Evolutionary conservation across 1,284 basidiomycete genomes (phyloP), one percentile per base, ranked within the genome.

Genomic region (Ustilago nuda): DNA sequence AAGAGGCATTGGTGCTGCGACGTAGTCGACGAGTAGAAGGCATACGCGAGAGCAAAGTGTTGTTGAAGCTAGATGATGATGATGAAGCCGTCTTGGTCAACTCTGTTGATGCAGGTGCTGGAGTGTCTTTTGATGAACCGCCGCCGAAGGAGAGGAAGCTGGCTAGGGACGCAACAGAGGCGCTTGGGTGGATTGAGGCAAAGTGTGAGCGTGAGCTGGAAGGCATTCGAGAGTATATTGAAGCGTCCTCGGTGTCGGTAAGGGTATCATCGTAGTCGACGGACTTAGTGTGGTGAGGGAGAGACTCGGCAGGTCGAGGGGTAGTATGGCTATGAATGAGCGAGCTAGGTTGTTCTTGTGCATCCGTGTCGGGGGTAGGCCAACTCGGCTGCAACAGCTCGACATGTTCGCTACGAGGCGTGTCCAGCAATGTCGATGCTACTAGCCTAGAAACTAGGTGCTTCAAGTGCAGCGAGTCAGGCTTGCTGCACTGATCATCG

Each of bases 91-190:
- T 54, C 11, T n/a, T 54, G 52, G n/a, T 37, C 12, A 36, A 15
- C 45, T 39, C 30, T 56, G 30, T 37, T 17, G 51, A 12, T 8
- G 11, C 37, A 37, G 8, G 8, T n/a, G 8, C 23, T 15, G 19
- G 27, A 3, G 39, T n/a, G 37, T 46, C 30, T 15, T 50, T 33
- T 0, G 2, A 35, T 0, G 2, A 35, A 11, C 52, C 46, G 9
- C 32, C 48, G 23, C 54, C 32, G 23, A 48, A 7, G 3, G 65
- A 63, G 27, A 48, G 3, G 5, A 57, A 8, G 51, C 61, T 61
- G 13, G 54, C 41, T 2, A 72, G 33, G 5, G 61, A 67, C 17
- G 59, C 56, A 8, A 64, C 52, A 2, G 70, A 72, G 17, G 60
- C 56, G 11, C 55, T 72, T 55, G 56, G 65, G 12, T 61, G 60